phyloP scores from a whole-genome alignment of 345 rosid species.

The Citrus medica region DNA sequence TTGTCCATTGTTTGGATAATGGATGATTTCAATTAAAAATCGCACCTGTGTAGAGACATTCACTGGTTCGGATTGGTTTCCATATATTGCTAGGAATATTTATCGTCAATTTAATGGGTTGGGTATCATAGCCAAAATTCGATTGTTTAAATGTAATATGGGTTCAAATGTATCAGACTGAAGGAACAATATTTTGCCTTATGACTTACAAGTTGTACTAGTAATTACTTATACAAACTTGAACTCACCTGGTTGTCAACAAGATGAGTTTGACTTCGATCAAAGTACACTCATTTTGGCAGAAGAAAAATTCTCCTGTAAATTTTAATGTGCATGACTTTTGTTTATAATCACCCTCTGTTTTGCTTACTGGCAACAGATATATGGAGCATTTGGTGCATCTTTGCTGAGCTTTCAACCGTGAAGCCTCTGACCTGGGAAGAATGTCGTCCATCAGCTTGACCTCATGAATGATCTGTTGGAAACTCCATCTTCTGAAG shows the following conservation, averaged over 20 bases:
- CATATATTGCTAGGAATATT: too few relatives aligned
- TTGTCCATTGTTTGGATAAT: too few relatives aligned
- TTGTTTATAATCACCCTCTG: background rate
- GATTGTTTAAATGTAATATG: too few relatives aligned
- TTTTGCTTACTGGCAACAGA: conserved; percentile 69
- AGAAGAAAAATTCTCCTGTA: background rate
- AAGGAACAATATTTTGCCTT: too few relatives aligned
- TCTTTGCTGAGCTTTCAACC: conserved; percentile 84
- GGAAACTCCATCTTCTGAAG: conserved; percentile 90
- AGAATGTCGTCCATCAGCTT: conserved; percentile 90
- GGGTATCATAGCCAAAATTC: too few relatives aligned
- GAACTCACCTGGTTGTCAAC: background rate
- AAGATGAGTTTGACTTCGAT: background rate
- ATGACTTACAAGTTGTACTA: background rate
- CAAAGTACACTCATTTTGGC: background rate
- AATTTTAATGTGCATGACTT: background rate
- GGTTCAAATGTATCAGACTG: too few relatives aligned
- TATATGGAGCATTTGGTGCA: conserved; percentile 97
- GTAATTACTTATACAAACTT: background rate
- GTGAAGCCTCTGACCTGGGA: conserved; percentile 96
- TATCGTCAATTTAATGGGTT: too few relatives aligned
- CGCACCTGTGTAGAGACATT: too few relatives aligned
- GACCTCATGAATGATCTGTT: conserved; percentile 89
- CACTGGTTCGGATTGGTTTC: too few relatives aligned
- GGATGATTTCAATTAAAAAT: too few relatives aligned